These are phyloP conservation scores for Oryza meridionalis DNA, from an alignment of 176 grass and related monocot genomes.

Conservation along the genomic window DNA sequence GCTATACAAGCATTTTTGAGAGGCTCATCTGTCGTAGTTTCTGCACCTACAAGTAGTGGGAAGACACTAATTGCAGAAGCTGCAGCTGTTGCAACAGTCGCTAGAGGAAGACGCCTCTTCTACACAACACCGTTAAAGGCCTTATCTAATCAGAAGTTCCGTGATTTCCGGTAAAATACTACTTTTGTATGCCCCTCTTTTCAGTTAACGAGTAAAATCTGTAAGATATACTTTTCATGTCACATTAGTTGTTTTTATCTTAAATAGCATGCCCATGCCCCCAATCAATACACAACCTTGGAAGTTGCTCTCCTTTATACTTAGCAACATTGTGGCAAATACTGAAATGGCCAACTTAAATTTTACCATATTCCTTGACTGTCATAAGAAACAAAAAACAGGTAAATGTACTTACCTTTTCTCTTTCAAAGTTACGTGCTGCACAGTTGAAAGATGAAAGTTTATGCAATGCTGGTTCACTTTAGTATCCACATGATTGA, in stretches of 20 bases:
- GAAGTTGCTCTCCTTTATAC: neutral
- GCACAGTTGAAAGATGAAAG: conserved; percentile 18
- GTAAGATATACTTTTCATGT: conserved; percentile 4
- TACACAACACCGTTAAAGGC: conserved; percentile 98
- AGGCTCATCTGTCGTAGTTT: conserved; percentile 90
- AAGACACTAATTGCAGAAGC: conserved; percentile 96
- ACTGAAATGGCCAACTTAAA: conserved; percentile 9
- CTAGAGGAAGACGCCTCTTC: conserved; percentile 82
- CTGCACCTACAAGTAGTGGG: conserved; percentile 95
- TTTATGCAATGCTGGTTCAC: neutral
- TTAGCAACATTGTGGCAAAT: conserved; percentile 1
- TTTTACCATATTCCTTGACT: neutral
- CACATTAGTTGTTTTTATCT: conserved; percentile 7
- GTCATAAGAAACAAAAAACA: conserved; percentile 8
- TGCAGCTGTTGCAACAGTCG: conserved; percentile 86
- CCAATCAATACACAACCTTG: neutral
- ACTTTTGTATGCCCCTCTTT: conserved; percentile 14
- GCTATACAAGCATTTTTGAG: conserved; percentile 94
- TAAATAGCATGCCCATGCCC: neutral
- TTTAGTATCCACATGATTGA: conserved; percentile 20
- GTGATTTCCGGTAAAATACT: conserved; percentile 77
- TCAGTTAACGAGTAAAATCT: conserved; percentile 6
- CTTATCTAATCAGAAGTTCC: conserved; percentile 95
- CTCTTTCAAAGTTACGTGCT: conserved; percentile 3
- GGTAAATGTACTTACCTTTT: neutral